phyloP scores from a whole-genome alignment of 2,329 filamentous ascomycete species.

The Cercospora sp. region DNA sequence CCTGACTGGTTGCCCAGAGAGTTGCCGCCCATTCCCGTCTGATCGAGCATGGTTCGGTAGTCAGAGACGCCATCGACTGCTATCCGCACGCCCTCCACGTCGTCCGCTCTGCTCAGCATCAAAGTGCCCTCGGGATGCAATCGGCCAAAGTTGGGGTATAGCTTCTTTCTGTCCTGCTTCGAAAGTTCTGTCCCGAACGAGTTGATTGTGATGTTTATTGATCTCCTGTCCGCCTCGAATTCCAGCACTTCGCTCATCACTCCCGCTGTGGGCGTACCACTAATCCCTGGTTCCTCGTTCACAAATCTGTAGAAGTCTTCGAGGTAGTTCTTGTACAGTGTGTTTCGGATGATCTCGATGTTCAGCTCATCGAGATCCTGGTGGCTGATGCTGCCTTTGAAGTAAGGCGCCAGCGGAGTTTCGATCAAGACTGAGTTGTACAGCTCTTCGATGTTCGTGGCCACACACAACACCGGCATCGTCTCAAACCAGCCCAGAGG shows the following conservation, averaged over 20 bases:
- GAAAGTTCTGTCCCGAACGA: conserved; percentile 95
- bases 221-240: conserved; percentile 93
- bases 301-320: conserved; percentile 97
- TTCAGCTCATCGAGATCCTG: conserved; percentile 98
- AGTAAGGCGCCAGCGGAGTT: conserved; percentile 92
- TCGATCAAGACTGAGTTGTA: conserved; percentile 98
- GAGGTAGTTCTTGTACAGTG: conserved; percentile 98
- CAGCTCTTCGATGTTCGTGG: conserved; percentile 96
- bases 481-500: conserved; percentile 99
- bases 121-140: conserved; percentile 91
- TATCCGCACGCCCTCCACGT: conserved; percentile 87
- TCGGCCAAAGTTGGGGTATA: conserved; percentile 89
- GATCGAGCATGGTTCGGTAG: conserved; percentile 95
- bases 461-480: conserved; percentile 95
- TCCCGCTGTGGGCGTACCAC: conserved; percentile 83
- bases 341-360: conserved; percentile 98
- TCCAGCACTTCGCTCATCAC: conserved; percentile 95
- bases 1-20: conserved; percentile 82
- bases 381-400: conserved; percentile 94
- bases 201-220: conserved; percentile 99
- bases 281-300: conserved; percentile 82
- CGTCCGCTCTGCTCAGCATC: conserved; percentile 92
- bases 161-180: conserved; percentile 91
- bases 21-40: conserved; percentile 72
- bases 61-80: conserved; percentile 91